These are phyloP conservation scores for Botrytis porri DNA, from an alignment of 2,329 filamentous ascomycete genomes.

Conservation along the genomic window DNA sequence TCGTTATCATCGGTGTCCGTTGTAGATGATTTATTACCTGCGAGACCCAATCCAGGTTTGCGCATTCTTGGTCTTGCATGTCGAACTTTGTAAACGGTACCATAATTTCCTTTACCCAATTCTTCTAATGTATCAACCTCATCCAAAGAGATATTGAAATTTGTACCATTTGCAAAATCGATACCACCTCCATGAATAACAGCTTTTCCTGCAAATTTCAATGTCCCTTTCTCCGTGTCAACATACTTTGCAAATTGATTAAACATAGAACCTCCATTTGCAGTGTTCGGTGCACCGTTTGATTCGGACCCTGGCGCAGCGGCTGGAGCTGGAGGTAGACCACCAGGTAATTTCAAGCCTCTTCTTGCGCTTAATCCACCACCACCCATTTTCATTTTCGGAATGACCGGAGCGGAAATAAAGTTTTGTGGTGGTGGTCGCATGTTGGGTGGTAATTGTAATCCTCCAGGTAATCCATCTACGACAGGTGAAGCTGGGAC, in stretches of 20 bases:
- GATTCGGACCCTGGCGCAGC: slow-evolving; percentile 25
- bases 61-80: slow-evolving; percentile 67
- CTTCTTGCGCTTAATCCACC: slow-evolving; percentile 66
- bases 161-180: slow-evolving; percentile 84
- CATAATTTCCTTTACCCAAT: slow-evolving; percentile 96
- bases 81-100: slow-evolving; percentile 93
- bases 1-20: slow-evolving; percentile 38
- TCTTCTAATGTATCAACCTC: slow-evolving; percentile 93
- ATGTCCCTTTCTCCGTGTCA: slow-evolving; percentile 82
- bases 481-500: slow-evolving; percentile 25
- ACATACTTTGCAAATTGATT: slow-evolving; percentile 78
- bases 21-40: slow-evolving; percentile 42
- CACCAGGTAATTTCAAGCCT: slow-evolving; percentile 57
- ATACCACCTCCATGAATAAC: slow-evolving; percentile 86
- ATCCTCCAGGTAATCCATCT: slow-evolving; percentile 44
- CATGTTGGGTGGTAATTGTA: slow-evolving; percentile 45
- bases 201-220: slow-evolving; percentile 86
- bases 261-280: slow-evolving; percentile 47
- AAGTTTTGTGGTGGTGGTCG: slow-evolving; percentile 46
- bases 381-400: slow-evolving; percentile 44
- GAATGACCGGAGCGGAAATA: slow-evolving; percentile 51
- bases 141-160: slow-evolving; percentile 91
- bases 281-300: slow-evolving; percentile 25
- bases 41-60: slow-evolving; percentile 58
- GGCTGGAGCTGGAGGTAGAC: slow-evolving; percentile 29